A percentile compares a stretch with the other conserved stretches of the same genome.
These are phyloP conservation scores for Bidens hawaiensis DNA, from an alignment of 140 eudicot genomes.

Conservation along the genomic window DNA sequence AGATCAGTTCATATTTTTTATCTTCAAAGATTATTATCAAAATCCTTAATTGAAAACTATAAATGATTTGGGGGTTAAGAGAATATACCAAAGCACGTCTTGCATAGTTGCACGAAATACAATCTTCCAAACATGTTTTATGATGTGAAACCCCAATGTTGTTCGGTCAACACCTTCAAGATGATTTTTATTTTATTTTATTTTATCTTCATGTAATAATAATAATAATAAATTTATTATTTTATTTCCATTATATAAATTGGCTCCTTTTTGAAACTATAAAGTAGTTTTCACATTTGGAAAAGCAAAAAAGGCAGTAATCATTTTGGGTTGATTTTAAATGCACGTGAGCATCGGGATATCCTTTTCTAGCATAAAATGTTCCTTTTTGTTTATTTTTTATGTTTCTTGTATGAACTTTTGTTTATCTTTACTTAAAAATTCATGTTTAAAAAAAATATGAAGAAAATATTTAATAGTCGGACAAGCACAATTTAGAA, in stretches of 20 bases:
- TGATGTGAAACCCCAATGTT: neutral
- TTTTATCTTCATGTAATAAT: neutral
- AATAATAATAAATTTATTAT: too few relatives aligned
- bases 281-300: neutral
- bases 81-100: neutral
- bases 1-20: too few relatives aligned
- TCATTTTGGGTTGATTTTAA: neutral
- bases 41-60: too few relatives aligned
- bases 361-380: neutral
- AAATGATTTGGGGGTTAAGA: neutral
- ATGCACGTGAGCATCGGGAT: neutral
- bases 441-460: too few relatives aligned
- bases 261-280: too few relatives aligned
- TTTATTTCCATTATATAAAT: neutral
- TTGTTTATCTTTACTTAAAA: too few relatives aligned
- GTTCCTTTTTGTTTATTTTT: neutral
- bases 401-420: neutral
- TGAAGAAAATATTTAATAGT: too few relatives aligned
- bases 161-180: neutral
- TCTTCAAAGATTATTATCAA: too few relatives aligned
- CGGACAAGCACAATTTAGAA: too few relatives aligned
- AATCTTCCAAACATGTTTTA: neutral
- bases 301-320: neutral
- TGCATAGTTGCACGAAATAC: slow-evolving; percentile 2
- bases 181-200: neutral